Percentiles rank a stretch among this genome's conserved stretches.
Conservation (phyloP, 75 land plant genomes). For the Picea glauca region DNA sequence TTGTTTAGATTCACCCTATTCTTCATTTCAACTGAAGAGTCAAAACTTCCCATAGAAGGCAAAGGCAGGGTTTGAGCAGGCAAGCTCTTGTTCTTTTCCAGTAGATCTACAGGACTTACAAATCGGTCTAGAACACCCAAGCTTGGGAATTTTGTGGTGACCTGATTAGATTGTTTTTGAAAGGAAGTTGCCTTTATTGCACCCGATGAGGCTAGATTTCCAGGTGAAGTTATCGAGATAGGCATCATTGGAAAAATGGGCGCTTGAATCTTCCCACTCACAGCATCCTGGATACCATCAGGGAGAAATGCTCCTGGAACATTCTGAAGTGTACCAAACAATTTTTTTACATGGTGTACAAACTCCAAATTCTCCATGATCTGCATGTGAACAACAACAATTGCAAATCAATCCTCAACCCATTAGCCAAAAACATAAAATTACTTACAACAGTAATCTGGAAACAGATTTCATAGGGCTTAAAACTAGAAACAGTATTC, state of each 20-base stretch:
- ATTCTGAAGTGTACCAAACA: conserved; percentile 39
- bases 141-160: conserved; percentile 2
- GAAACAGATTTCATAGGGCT: background rate
- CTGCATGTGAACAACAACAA: conserved; percentile 27
- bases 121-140: background rate
- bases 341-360: conserved; percentile 46
- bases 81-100: background rate
- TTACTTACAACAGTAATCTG: background rate
- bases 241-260: background rate
- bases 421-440: background rate
- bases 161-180: background rate
- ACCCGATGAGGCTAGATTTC: background rate
- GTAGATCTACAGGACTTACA: conserved; percentile 1
- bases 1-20: background rate
- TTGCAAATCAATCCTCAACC: background rate
- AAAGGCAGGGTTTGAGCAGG: conserved; percentile 3
- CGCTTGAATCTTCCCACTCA: background rate
- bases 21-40: background rate
- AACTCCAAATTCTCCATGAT: conserved; percentile 51
- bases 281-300: conserved; percentile 15
- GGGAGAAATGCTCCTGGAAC: conserved; percentile 30
- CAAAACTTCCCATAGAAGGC: background rate
- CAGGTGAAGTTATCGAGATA: conserved; percentile 4
- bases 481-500: background rate
- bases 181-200: background rate